Percentiles rank a stretch among this genome's conserved stretches.
phyloP scores from a whole-genome alignment of 305 asterid species.

The Striga hermonthica region DNA sequence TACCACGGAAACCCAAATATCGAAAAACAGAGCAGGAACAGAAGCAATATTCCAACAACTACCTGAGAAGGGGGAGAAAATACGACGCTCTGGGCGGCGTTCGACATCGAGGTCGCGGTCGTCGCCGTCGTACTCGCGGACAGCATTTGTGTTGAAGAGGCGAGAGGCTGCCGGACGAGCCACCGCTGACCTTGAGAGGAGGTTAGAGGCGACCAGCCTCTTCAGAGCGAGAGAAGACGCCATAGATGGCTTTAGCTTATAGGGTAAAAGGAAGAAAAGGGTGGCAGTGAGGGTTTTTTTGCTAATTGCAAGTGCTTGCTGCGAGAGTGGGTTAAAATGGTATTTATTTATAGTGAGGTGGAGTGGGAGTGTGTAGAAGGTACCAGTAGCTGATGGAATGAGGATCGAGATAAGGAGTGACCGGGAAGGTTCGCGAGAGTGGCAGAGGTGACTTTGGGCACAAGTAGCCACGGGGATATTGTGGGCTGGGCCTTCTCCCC shows the following conservation, averaged over 20 bases:
- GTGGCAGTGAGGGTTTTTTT: neutral
- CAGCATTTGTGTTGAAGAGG: constrained; percentile 40
- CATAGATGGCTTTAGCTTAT: constrained; percentile 26
- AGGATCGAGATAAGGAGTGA: no score
- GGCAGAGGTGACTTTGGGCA: neutral
- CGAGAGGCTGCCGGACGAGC: constrained; percentile 31
- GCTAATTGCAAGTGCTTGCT: neutral
- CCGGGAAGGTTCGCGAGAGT: constrained; percentile 25
- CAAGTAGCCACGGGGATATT: neutral
- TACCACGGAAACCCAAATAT: neutral
- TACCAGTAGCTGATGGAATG: constrained; percentile 5
- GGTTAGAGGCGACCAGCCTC: constrained; percentile 33
- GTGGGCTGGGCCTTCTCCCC: neutral
- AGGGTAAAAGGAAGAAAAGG: neutral
- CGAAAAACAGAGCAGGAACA: neutral
- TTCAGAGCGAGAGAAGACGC: constrained; percentile 40
- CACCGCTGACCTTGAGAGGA: constrained; percentile 27
- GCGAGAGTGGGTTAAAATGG: neutral
- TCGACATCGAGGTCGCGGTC: constrained; percentile 42
- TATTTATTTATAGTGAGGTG: neutral
- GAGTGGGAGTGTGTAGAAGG: constrained; percentile 26
- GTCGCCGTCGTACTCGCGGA: constrained; percentile 44
- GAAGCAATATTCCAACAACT: neutral
- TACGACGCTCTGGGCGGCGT: constrained; percentile 37
- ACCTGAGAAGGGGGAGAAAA: constrained; percentile 46